Evolutionary conservation across 139 green algal species (phyloP), one percentile per base, ranked within the genome.

Genomic region (Zygnema circumcarinatum): DNA sequence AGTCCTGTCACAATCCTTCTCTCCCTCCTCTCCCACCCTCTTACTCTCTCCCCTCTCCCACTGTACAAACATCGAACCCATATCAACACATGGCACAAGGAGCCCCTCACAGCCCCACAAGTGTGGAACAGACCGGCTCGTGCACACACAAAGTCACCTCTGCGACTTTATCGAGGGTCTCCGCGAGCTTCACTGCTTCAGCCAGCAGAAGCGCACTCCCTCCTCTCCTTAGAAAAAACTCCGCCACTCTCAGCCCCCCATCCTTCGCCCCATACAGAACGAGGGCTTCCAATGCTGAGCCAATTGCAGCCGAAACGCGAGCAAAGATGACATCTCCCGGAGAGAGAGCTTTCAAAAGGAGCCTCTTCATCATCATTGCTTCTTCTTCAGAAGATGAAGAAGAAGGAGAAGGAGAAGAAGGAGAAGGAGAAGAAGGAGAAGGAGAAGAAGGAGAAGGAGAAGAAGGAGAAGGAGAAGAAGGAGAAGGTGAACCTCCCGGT

Each of bases 331-430:
- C 35, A 42, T 78, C 69, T 25, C 16, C 69, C 7, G 69, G 69
- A 7, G 35, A 25, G 35, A 78, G 36, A 40, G 69, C 69, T 42
- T 78, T 78, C 36, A 11, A 25, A 40, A 78, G 69, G 11, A 78
- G 35, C 35, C 69, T 39, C 35, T 39, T 78, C 69, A 78, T 62
- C 47, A 62, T 62, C n/a, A n/a, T n/a, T n/a, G n/a, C n/a, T 62
- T 62, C 47, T 62, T 62, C 16, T 7, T 62, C 47, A 62, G 47
- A 16, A 62, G 47, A 62, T 25, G 47, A n/a, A n/a, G n/a, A n/a
- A n/a, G n/a, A n/a, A n/a, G n/a, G n/a, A n/a, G n/a, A n/a, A n/a
- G n/a, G n/a, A n/a, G n/a, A n/a, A n/a, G n/a, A n/a, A n/a, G n/a
- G n/a, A n/a, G n/a, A n/a, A n/a, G n/a, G n/a, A n/a, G n/a, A n/a